Evolutionary conservation across 352 stramenopile genomes (phyloP).

Genomic region (Phytophthora idaei): DNA sequence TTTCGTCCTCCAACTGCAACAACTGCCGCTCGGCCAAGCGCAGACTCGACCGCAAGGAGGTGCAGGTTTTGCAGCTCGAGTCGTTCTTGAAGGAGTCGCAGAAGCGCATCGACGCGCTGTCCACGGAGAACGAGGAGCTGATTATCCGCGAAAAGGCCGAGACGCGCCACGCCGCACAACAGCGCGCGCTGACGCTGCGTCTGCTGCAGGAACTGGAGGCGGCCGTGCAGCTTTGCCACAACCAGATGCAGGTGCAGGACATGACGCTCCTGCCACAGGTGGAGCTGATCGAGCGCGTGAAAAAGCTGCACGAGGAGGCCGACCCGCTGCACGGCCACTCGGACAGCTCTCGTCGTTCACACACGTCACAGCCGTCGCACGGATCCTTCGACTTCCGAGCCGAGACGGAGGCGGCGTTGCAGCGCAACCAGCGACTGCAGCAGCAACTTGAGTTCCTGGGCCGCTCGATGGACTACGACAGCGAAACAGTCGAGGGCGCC

Average conservation of each 20-base stretch:
- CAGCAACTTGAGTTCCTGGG: constrained; percentile 68
- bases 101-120: constrained; percentile 71
- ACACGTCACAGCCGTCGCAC: constrained; percentile 4
- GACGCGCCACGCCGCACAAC: constrained; percentile 60
- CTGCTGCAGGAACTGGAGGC: constrained; percentile 77
- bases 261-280: constrained; percentile 70
- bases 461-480: constrained; percentile 59
- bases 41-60: constrained; percentile 73
- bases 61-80: constrained; percentile 80
- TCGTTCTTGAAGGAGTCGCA: constrained; percentile 80
- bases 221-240: constrained; percentile 72
- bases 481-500: constrained; percentile 7
- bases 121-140: constrained; percentile 72
- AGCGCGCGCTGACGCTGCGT: constrained; percentile 65
- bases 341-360: constrained; percentile 20
- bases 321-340: constrained; percentile 37
- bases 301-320: constrained; percentile 63
- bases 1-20: constrained; percentile 43
- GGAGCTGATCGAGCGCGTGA: constrained; percentile 78
- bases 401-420: constrained; percentile 62
- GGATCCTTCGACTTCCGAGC: constrained; percentile 52
- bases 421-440: constrained; percentile 69
- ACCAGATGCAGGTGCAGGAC: constrained; percentile 51
- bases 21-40: constrained; percentile 62
- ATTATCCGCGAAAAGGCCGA: constrained; percentile 62